A percentile compares a stretch with the other conserved stretches of the same genome.
Conservation (phyloP, 352 stramenopile species). For the Peronospora destructor region DNA sequence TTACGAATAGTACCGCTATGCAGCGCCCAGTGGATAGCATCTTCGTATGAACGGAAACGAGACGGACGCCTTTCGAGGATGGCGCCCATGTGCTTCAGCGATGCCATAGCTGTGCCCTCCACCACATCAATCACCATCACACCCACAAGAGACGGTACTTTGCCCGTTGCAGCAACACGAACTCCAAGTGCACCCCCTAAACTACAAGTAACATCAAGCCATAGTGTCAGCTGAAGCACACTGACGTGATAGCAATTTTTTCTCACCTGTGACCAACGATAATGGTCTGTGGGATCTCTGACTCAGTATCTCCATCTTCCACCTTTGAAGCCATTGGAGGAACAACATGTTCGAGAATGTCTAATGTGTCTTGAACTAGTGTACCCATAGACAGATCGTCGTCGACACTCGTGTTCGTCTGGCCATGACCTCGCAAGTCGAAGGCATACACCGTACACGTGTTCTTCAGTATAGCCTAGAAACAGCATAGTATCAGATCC, state of each 20-base stretch:
- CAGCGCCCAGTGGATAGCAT: constrained; percentile 77
- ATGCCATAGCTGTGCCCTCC: constrained; percentile 81
- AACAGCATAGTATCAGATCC: neutral
- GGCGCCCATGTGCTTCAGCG: constrained; percentile 74
- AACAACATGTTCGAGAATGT: constrained; percentile 48
- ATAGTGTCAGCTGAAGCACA: neutral
- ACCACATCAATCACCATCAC: constrained; percentile 88
- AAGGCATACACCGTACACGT: constrained; percentile 74
- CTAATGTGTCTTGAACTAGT: constrained; percentile 65
- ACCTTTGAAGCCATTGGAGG: constrained; percentile 20
- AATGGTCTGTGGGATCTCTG: constrained; percentile 51
- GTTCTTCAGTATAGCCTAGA: constrained; percentile 65
- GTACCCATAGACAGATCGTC: constrained; percentile 66
- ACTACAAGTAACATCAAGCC: constrained; percentile 25
- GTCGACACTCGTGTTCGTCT: constrained; percentile 53
- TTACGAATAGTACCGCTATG: constrained; percentile 75
- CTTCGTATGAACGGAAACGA: constrained; percentile 55
- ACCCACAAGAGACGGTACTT: constrained; percentile 59
- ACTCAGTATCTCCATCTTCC: constrained; percentile 10
- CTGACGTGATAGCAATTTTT: neutral
- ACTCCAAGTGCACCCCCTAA: constrained; percentile 79
- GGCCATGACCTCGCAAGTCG: constrained; percentile 75
- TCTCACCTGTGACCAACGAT: constrained; percentile 72
- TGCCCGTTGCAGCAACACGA: constrained; percentile 50
- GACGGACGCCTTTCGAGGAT: constrained; percentile 70